Percentiles rank a stretch among this genome's conserved stretches.
Conservation (phyloP, 2,329 filamentous ascomycete species). For the Venturia pyrina region DNA sequence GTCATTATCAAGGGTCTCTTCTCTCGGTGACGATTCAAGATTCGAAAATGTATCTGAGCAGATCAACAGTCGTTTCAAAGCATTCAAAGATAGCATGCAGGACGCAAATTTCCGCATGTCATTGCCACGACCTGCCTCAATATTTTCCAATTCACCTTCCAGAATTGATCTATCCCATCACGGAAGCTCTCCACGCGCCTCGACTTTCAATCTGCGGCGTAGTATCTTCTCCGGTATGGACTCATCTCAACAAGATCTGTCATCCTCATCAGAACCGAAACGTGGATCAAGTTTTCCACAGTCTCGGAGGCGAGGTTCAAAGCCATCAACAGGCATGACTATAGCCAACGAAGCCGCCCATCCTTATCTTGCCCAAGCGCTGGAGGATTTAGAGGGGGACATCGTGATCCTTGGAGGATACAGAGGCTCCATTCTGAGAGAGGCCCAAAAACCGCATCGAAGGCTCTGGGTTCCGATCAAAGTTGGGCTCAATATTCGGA, state of each 20-base stretch:
- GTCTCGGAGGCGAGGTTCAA: neutral
- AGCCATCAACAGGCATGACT: conserved; percentile 9
- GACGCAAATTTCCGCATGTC: conserved; percentile 65
- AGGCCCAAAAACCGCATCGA: conserved; percentile 69
- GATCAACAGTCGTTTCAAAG: conserved; percentile 82
- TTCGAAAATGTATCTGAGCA: conserved; percentile 75
- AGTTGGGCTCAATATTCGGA: conserved; percentile 80
- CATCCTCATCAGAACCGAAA: neutral
- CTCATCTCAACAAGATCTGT: neutral
- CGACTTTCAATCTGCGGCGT: neutral
- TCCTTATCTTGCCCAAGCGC: conserved; percentile 43
- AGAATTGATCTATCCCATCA: neutral
- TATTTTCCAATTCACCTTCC: conserved; percentile 18
- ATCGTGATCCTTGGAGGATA: conserved; percentile 85
- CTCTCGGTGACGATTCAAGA: conserved; percentile 70
- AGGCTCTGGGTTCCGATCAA: conserved; percentile 93
- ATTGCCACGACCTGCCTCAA: conserved; percentile 45
- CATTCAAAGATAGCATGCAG: conserved; percentile 77
- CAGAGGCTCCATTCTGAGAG: conserved; percentile 78
- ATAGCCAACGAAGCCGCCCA: conserved; percentile 27
- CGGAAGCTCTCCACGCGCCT: neutral
- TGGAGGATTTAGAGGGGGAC: conserved; percentile 69
- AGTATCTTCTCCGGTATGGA: neutral
- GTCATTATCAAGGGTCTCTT: conserved; percentile 67
- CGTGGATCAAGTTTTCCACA: neutral